Conservation (phyloP, 179 eudicot genomes). For the Actinidia polygama region DNA sequence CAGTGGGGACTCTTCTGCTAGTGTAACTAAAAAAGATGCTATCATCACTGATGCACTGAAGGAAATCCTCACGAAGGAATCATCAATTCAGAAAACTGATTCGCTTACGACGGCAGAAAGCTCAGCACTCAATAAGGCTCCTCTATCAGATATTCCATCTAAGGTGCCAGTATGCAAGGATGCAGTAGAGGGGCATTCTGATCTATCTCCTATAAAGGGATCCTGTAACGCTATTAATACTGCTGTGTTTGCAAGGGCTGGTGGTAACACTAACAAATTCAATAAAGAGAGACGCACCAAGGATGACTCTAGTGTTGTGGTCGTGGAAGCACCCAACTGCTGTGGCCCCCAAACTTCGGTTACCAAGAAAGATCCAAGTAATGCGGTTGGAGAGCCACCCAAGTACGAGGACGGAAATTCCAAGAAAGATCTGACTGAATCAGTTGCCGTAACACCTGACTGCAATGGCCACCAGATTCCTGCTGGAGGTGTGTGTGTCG, state of each 20-base stretch:
- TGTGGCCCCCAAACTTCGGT: background rate
- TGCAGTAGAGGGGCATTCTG: background rate
- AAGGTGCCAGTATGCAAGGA: background rate
- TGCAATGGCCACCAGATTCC: constrained; percentile 16
- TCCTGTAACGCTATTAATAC: background rate
- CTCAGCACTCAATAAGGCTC: constrained; percentile 24
- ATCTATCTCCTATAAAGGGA: background rate
- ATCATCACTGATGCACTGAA: constrained; percentile 20
- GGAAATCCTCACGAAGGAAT: constrained; percentile 29
- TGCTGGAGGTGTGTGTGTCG: constrained; percentile 3
- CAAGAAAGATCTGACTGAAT: constrained; percentile 18
- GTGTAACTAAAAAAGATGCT: constrained; percentile 27
- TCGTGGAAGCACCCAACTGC: constrained; percentile 13
- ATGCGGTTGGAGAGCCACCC: background rate
- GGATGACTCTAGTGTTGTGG: constrained; percentile 18
- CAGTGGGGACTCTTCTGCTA: constrained; percentile 30
- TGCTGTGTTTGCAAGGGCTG: background rate
- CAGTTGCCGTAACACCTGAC: constrained; percentile 3
- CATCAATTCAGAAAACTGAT: constrained; percentile 25
- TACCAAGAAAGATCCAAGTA: background rate
- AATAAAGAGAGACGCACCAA: constrained; percentile 14
- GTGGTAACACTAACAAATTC: background rate
- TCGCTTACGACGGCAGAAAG: constrained; percentile 23
- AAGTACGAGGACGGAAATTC: background rate
- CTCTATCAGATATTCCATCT: background rate